Evolutionary conservation across 1,139 yeast genomes (phyloP), one percentile per base, ranked within the genome.

Genomic region (Saccharomyces hybrid): DNA sequence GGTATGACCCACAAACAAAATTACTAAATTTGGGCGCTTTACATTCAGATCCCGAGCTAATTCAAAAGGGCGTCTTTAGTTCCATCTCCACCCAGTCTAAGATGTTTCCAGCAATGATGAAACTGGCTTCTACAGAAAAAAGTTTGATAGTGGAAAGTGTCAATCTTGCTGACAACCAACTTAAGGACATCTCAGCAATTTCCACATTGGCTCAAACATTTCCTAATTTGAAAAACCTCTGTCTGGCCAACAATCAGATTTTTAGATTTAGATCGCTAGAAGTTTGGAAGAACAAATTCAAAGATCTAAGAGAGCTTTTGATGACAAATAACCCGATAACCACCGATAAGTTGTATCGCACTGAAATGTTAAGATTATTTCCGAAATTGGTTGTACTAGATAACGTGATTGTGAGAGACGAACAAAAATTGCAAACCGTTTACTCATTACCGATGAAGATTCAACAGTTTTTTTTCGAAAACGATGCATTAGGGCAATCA

Each of bases 41-140:
- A 64, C 79, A 80, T 57, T 78, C 78, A 52, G 98, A 93, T 67
- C 84, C 81, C 30, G 76, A 72, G 14, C 74, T 93, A 50, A 72
- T 73, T 20, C 73, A 79, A 16, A 79, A 79, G 59, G 96, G 97
- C 0, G 75, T 89, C 54, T 83, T 90, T 61, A 78, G 81, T 25
- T 74, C 80, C 16, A 74, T 83, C 0, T 69, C 77, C 4, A 77
- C 82, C 6, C 78, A 83, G 51, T 79, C 95, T 14, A 91, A 91
- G 69, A 84, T 91, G 78, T 90, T 93, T 70, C 88, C 91, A 3
- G 99, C 99, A 0, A 74, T 93, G 61, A 83, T 93, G 89, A 89
- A 87, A 67, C 73, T 95, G 20, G 96, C 97, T 0, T 68, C 73
- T 0, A 75, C 76, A 52, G 75, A 73, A 50, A 62, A 65, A 2